phyloP scores from a whole-genome alignment of 139 green algal genomes.

The Dunaliella primolecta region DNA sequence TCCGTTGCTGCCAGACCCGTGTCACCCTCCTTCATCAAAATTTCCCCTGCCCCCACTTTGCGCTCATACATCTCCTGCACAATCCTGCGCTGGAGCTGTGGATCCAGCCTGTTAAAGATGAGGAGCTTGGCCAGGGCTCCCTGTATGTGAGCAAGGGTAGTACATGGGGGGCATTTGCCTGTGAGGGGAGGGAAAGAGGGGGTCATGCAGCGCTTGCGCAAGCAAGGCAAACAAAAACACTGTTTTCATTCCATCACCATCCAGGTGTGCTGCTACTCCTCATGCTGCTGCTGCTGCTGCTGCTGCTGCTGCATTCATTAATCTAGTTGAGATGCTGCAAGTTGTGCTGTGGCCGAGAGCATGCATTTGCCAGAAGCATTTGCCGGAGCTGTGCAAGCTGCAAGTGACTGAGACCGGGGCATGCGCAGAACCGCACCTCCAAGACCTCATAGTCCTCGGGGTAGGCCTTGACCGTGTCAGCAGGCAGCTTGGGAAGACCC shows the following conservation, averaged over 20 bases:
- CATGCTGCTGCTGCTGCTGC: too few relatives aligned
- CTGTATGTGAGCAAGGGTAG: conserved; percentile 37
- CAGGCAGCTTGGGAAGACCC: conserved; percentile 44
- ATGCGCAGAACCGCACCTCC: conserved; percentile 45
- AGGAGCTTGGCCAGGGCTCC: conserved; percentile 77
- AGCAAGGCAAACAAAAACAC: not conserved
- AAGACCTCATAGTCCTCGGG: conserved; percentile 67
- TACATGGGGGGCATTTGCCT: too few relatives aligned
- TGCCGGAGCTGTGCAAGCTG: not conserved
- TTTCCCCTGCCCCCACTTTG: conserved; percentile 65
- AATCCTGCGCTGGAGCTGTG: conserved; percentile 60
- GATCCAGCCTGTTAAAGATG: conserved; percentile 78
- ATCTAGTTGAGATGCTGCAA: too few relatives aligned
- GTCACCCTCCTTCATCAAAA: conserved; percentile 92
- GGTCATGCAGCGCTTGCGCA: not conserved
- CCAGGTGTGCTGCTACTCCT: too few relatives aligned
- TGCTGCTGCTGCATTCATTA: too few relatives aligned
- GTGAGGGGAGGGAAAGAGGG: not conserved
- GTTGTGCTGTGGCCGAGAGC: not conserved
- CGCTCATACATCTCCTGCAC: conserved; percentile 70
- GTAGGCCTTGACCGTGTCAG: conserved; percentile 34
- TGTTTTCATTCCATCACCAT: too few relatives aligned
- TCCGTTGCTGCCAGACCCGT: conserved; percentile 74
- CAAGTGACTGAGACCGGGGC: not conserved
- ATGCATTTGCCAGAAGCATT: not conserved